These are phyloP conservation scores for Silene noctiflora DNA, from an alignment of 179 eudicot genomes.

Conservation along the genomic window DNA sequence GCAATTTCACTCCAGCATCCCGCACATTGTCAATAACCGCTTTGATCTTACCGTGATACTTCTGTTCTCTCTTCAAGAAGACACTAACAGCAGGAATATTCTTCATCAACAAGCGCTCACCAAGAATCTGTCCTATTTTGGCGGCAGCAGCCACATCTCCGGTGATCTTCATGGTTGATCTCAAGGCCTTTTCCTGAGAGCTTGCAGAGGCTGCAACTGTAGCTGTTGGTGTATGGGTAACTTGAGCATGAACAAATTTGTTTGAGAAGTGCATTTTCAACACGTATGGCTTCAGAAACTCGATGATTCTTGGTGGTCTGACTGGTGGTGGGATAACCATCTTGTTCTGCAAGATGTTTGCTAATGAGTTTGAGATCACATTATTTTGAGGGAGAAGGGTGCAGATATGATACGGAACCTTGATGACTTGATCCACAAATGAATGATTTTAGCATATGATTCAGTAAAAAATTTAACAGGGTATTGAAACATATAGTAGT, in stretches of 20 bases:
- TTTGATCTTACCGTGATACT: slow-evolving; percentile 88
- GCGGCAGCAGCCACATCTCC: slow-evolving; percentile 82
- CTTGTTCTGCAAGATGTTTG: slow-evolving; percentile 24
- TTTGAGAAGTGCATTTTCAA: slow-evolving; percentile 83
- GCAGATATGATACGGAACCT: background rate
- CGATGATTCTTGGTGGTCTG: slow-evolving; percentile 56
- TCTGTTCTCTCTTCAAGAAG: slow-evolving; percentile 66
- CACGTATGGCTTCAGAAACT: slow-evolving; percentile 77
- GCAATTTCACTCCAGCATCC: slow-evolving; percentile 65
- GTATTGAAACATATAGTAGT: background rate
- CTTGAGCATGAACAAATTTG: slow-evolving; percentile 80
- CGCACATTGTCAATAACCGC: slow-evolving; percentile 72
- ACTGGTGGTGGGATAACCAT: slow-evolving; percentile 83
- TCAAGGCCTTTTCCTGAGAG: slow-evolving; percentile 74
- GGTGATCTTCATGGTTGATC: slow-evolving; percentile 55
- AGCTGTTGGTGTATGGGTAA: slow-evolving; percentile 79
- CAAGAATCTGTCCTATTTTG: slow-evolving; percentile 81
- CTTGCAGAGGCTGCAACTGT: slow-evolving; percentile 85
- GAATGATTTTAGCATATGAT: background rate
- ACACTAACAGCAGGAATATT: slow-evolving; percentile 72
- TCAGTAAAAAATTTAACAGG: background rate
- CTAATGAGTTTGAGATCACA: background rate
- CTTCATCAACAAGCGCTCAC: slow-evolving; percentile 60
- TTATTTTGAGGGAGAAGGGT: background rate
- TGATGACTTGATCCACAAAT: background rate